These are phyloP conservation scores for Neocatenulostroma microsporum DNA, from an alignment of 2,329 filamentous ascomycete species.

Conservation along the genomic window DNA sequence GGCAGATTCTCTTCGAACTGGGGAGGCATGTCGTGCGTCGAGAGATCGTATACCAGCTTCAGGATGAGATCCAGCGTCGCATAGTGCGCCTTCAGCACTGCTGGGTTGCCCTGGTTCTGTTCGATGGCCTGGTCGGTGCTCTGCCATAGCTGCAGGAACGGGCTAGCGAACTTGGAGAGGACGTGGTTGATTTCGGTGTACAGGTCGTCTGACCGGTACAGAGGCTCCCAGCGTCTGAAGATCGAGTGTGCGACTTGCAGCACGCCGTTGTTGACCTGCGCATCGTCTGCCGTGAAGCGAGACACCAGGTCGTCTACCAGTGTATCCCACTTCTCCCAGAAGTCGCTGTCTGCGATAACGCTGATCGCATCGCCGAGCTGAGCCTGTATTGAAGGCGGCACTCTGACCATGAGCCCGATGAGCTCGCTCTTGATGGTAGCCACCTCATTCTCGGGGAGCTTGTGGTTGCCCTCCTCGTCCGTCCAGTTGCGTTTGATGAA, in stretches of 20 bases:
- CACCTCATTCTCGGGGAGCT: constrained; percentile 75
- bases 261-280: constrained; percentile 83
- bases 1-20: constrained; percentile 85
- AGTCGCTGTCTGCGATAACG: constrained; percentile 95
- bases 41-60: constrained; percentile 91
- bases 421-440: constrained; percentile 87
- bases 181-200: constrained; percentile 97
- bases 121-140: constrained; percentile 63
- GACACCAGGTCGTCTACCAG: constrained; percentile 86
- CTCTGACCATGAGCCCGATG: constrained; percentile 92
- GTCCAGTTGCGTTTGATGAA: constrained; percentile 93
- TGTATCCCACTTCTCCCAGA: constrained; percentile 95
- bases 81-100: constrained; percentile 67
- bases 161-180: constrained; percentile 69
- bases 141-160: constrained; percentile 74
- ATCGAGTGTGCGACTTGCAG: constrained; percentile 97
- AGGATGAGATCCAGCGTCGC: constrained; percentile 79
- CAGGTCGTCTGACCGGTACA: constrained; percentile 86
- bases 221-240: constrained; percentile 88
- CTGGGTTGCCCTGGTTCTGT: constrained; percentile 67
- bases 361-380: constrained; percentile 96
- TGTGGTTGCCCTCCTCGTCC: constrained; percentile 92
- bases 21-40: constrained; percentile 91
- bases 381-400: constrained; percentile 77
- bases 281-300: constrained; percentile 72